Evolutionary conservation across 768 basidiomycete genomes (phyloP).

Genomic region (Hysterangium stoloniferum): DNA sequence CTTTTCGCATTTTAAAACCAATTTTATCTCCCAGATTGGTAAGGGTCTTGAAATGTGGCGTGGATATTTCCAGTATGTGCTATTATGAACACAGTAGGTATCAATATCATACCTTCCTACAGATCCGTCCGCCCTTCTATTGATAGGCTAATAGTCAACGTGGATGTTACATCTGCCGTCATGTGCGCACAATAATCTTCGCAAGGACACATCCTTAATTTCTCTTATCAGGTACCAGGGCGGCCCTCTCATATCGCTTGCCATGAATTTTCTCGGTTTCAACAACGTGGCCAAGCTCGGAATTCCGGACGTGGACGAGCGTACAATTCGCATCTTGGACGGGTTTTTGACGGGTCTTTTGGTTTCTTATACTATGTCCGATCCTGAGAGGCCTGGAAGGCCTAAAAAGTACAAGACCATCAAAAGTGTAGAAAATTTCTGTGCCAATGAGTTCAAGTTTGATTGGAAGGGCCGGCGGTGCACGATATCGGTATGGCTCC

Average conservation of each 20-base stretch:
- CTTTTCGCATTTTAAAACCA: neutral
- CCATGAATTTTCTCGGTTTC: neutral
- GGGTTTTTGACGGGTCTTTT: neutral
- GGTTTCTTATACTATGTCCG: neutral
- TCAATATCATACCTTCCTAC: neutral
- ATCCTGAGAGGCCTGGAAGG: too few species aligned
- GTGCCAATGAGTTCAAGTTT: neutral
- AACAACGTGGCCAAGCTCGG: neutral
- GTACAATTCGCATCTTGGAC: neutral
- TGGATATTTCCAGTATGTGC: conserved; percentile 61
- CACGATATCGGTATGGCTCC: neutral
- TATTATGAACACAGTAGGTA: neutral
- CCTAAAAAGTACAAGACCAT: neutral
- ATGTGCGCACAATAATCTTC: conserved; percentile 31
- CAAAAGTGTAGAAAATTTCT: neutral
- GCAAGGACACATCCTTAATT: neutral
- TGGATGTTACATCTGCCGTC: conserved; percentile 69
- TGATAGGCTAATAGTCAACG: conserved; percentile 57
- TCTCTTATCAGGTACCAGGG: conserved; percentile 37
- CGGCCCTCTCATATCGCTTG: conserved; percentile 47
- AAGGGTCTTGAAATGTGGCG: conserved; percentile 65
- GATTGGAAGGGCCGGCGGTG: neutral
- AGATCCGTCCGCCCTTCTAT: conserved; percentile 58
- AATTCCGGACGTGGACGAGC: neutral
- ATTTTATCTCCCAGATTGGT: conserved; percentile 33